Conservation (phyloP, 2,329 filamentous ascomycete species). For the Cladophialophora carrionii region DNA sequence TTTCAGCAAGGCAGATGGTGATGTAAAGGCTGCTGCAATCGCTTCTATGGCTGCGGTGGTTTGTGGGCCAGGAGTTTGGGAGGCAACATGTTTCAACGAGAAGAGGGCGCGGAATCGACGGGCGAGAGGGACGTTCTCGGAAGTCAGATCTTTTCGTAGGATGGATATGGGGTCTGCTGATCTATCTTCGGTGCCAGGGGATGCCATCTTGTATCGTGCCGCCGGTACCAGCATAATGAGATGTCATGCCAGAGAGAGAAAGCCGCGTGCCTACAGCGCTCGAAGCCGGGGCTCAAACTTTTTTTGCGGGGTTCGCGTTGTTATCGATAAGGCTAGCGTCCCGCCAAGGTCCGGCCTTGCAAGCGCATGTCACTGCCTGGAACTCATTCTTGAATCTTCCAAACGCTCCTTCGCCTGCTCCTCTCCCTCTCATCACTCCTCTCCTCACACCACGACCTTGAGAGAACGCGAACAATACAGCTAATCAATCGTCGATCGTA, state of each 20-base stretch:
- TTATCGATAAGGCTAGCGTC: slow-evolving; percentile 18
- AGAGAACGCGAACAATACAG: background rate
- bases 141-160: slow-evolving; percentile 72
- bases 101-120: slow-evolving; percentile 95
- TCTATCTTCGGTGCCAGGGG: slow-evolving; percentile 22
- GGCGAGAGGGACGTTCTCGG: slow-evolving; percentile 79
- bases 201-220: slow-evolving; percentile 17
- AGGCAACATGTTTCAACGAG: slow-evolving; percentile 91
- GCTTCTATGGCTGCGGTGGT: slow-evolving; percentile 70
- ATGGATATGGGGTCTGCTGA: slow-evolving; percentile 45
- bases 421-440: background rate
- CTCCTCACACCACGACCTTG: background rate
- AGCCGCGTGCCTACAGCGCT: background rate
- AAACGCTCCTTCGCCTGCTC: background rate
- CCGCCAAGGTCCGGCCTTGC: slow-evolving; percentile 9
- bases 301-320: slow-evolving; percentile 9
- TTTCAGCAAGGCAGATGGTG: slow-evolving; percentile 86
- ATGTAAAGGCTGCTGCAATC: slow-evolving; percentile 83
- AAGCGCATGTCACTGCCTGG: background rate
- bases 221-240: background rate
- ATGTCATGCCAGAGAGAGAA: background rate
- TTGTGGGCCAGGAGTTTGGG: slow-evolving; percentile 61
- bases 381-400: slow-evolving; percentile 15
- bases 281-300: slow-evolving; percentile 7
- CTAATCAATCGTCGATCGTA: background rate